A percentile compares a stretch with the other conserved stretches of the same genome.
Evolutionary conservation across 495 filamentous ascomycete genomes (phyloP).

Genomic region (Penicillium riverlandense): DNA sequence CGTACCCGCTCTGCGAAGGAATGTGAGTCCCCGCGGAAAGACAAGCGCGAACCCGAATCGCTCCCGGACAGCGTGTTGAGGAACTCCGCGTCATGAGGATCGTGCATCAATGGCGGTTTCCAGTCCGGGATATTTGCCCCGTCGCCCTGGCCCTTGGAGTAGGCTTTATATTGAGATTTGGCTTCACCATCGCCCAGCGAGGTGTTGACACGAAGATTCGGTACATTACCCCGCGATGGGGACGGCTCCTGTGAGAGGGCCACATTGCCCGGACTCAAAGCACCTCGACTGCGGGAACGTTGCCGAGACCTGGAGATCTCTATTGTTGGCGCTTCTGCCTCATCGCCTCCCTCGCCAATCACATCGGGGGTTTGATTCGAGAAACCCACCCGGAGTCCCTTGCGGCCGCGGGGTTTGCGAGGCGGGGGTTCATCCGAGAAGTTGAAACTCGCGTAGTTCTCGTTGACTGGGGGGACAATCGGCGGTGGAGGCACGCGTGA

Average conservation of each 20-base stretch:
- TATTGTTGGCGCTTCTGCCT: constrained; percentile 58
- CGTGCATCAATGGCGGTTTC: constrained; percentile 24
- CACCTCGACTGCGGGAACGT: constrained; percentile 26
- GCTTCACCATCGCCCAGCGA: constrained; percentile 24
- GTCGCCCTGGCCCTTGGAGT: constrained; percentile 8
- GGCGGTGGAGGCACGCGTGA: constrained; percentile 10
- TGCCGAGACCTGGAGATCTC: constrained; percentile 56
- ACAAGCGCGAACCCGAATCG: constrained; percentile 30
- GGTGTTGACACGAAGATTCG: constrained; percentile 32
- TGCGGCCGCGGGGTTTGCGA: constrained; percentile 37
- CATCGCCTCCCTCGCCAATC: constrained; percentile 85
- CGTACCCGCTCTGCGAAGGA: constrained; percentile 51
- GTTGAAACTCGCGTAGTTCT: constrained; percentile 13
- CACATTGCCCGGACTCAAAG: constrained; percentile 1
- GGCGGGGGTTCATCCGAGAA: constrained; percentile 8
- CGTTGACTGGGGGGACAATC: constrained; percentile 5
- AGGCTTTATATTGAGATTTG: constrained; percentile 1
- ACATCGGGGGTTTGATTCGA: constrained; percentile 58
- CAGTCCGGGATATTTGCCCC: constrained; percentile 9
- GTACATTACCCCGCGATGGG: constrained; percentile 5
- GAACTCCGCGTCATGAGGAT: constrained; percentile 31
- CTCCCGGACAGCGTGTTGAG: constrained; percentile 26
- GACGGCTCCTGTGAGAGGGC: constrained; percentile 11
- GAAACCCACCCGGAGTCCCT: constrained; percentile 68
- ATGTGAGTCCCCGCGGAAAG: constrained; percentile 34